Evolutionary conservation across 2,329 filamentous ascomycete genomes (phyloP).

Genomic region (Furcasterigmium sp.): DNA sequence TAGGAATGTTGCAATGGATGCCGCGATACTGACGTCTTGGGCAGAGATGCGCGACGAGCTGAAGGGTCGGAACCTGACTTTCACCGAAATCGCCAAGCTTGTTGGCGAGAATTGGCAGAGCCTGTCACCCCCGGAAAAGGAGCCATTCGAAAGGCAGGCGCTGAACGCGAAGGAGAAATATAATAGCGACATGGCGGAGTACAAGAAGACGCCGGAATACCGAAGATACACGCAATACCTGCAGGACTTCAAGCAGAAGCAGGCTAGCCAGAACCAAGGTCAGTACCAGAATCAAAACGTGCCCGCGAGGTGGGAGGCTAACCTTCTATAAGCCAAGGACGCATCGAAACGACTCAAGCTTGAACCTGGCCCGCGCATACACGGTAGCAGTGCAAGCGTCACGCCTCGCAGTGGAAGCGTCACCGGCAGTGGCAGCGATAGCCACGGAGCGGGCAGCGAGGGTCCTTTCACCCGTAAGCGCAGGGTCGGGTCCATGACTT

Average conservation of each 20-base stretch:
- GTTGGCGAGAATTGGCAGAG: slow-evolving; percentile 81
- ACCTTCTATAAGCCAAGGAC: slow-evolving; percentile 44
- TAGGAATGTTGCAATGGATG: slow-evolving; percentile 13
- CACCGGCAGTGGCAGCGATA: slow-evolving; percentile 43
- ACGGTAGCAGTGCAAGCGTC: slow-evolving; percentile 35
- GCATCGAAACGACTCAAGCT: slow-evolving; percentile 43
- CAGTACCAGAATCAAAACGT: slow-evolving; percentile 17
- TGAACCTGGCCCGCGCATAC: slow-evolving; percentile 28
- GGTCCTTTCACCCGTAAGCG: slow-evolving; percentile 40
- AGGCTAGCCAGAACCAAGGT: slow-evolving; percentile 55
- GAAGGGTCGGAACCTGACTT: slow-evolving; percentile 70
- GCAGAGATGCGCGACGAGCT: slow-evolving; percentile 71
- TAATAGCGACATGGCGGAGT: slow-evolving; percentile 64
- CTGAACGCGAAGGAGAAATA: slow-evolving; percentile 72
- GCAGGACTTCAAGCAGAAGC: slow-evolving; percentile 71
- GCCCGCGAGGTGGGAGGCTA: too few species aligned
- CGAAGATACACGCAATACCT: slow-evolving; percentile 67
- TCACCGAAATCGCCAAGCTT: slow-evolving; percentile 78
- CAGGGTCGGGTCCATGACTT: slow-evolving; percentile 42
- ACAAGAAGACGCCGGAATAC: slow-evolving; percentile 71
- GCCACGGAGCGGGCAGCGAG: slow-evolving; percentile 38
- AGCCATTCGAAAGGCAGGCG: slow-evolving; percentile 67
- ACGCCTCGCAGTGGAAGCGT: slow-evolving; percentile 31
- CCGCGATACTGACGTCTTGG: slow-evolving; percentile 3
- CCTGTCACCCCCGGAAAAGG: slow-evolving; percentile 60